phyloP scores from a whole-genome alignment of 768 basidiomycete species.

The Gelatoporia subvermispora region DNA sequence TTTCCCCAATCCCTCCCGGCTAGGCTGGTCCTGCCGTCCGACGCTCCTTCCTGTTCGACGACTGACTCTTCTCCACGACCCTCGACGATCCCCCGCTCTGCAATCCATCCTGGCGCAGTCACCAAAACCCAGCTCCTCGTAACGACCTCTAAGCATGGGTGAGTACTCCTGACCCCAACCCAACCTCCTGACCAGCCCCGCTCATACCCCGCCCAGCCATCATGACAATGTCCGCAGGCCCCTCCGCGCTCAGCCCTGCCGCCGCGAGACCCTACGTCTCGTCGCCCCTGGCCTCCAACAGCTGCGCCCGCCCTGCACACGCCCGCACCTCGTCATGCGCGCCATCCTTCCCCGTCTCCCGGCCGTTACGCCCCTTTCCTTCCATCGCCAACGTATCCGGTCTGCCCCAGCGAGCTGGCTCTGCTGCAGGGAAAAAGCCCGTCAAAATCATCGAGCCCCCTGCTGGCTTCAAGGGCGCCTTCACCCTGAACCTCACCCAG shows the following conservation, averaged over 20 bases:
- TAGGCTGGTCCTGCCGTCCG: neutral
- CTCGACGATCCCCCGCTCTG: neutral
- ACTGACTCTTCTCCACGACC: neutral
- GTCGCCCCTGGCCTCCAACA: constrained; percentile 55
- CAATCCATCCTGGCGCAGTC: neutral
- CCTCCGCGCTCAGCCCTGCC: constrained; percentile 15
- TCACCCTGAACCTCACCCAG: constrained; percentile 77
- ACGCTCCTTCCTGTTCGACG: neutral
- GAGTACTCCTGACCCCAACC: constrained; percentile 37
- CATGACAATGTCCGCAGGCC: constrained; percentile 16
- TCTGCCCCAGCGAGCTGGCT: neutral
- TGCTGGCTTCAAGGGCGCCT: constrained; percentile 61
- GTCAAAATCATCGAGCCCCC: constrained; percentile 80
- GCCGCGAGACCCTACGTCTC: constrained; percentile 36
- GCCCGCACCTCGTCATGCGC: constrained; percentile 29
- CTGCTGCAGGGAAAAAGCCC: constrained; percentile 37
- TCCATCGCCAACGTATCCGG: constrained; percentile 39
- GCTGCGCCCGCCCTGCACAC: constrained; percentile 28
- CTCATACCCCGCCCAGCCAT: constrained; percentile 12
- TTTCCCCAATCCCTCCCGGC: neutral
- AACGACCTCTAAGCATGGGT: constrained; percentile 16
- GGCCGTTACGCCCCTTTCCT: constrained; percentile 74
- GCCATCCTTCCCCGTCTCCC: constrained; percentile 63
- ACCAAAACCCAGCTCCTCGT: too few relatives aligned
- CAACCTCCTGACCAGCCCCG: constrained; percentile 50